Base-by-base conservation (phyloP, 495 filamentous ascomycete genomes). In the Neurospora sp. region DNA sequence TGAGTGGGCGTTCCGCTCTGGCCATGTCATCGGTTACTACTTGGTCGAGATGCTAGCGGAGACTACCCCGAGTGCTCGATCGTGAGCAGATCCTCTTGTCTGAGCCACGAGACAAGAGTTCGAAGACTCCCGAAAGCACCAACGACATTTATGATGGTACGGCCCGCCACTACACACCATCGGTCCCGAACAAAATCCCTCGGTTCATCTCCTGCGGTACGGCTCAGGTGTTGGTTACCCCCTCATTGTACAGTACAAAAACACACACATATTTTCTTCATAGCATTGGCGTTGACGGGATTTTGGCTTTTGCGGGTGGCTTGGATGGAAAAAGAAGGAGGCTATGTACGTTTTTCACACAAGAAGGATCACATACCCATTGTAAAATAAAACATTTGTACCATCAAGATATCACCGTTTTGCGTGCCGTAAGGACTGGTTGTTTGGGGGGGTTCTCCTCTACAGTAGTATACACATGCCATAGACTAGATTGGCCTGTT, bases 211-310 rank as follows among this genome's bases (percentile, higher is more conserved):
- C 14, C n/a, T 23, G 23, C 16, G 20, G 20, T n/a, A 14, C 66
- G 42, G 42, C 41, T 62, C 49, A 69, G 39, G n/a, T 16, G 72
- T 14, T 66, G 70, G 27, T 31, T 35, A 35, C 35, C 44, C 20
- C 40, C 31, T 20, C 39, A 31, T 41, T 76, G 76, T 76, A 79
- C 73, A 76, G 44, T 27, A 66, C 39, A 60, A 74, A 70, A 72
- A 72, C 75, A 39, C 71, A 72, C 37, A 72, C 60, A 69, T 40
- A 75, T 16, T 35, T 66, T 66, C 14, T 66, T 75, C 78, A 79
- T 79, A 79, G 78, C 78, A 78, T 70, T 69, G 78, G 78, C 75
- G 78, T 78, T 79, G 71, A 39, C 66, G 20, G 72, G 71, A 27
- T 74, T 72, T 72, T 54, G 69, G 46, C 40, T 74, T 69, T 69